A percentile compares a stretch with the other conserved stretches of the same genome.
These are phyloP conservation scores for Saussurea involucrata DNA, from an alignment of 129 eudicot species.

Conservation along the genomic window DNA sequence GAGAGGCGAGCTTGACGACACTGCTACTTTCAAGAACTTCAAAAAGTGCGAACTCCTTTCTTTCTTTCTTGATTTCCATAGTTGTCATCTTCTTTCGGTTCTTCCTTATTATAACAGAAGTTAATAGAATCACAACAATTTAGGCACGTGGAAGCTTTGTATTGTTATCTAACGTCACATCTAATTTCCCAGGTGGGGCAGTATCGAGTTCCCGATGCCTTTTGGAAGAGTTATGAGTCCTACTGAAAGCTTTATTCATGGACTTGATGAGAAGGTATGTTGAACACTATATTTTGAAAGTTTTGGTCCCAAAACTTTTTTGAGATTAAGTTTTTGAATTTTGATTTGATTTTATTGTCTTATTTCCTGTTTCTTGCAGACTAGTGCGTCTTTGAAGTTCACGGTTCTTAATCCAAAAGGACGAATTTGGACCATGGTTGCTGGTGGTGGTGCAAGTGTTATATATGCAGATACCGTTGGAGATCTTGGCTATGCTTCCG, in stretches of 20 bases:
- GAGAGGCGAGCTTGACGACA: constrained; percentile 98
- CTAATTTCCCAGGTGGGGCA: constrained; percentile 70
- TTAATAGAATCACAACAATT: background rate
- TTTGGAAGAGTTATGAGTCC: constrained; percentile 97
- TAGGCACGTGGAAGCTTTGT: background rate
- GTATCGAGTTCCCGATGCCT: constrained; percentile 88
- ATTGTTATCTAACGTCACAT: constrained; percentile 1
- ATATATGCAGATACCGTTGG: constrained; percentile 98
- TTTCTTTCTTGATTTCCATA: background rate
- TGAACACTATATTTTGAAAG: background rate
- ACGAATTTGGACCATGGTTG: constrained; percentile 98
- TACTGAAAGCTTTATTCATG: constrained; percentile 84
- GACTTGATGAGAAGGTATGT: constrained; percentile 90
- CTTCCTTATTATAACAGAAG: background rate
- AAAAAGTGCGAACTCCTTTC: constrained; percentile 50
- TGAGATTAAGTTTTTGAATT: background rate
- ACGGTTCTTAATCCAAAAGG: constrained; percentile 93
- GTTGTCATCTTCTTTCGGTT: background rate
- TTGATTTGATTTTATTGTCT: background rate
- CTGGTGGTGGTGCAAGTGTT: constrained; percentile 99
- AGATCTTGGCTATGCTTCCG: constrained; percentile 90
- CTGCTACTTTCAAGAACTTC: constrained; percentile 97
- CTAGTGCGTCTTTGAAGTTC: constrained; percentile 96
- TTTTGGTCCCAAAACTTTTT: background rate
- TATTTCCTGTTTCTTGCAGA: constrained; percentile 45